Conservation (phyloP, 805 yeast species). For the Yamadazyma nakazawae region DNA sequence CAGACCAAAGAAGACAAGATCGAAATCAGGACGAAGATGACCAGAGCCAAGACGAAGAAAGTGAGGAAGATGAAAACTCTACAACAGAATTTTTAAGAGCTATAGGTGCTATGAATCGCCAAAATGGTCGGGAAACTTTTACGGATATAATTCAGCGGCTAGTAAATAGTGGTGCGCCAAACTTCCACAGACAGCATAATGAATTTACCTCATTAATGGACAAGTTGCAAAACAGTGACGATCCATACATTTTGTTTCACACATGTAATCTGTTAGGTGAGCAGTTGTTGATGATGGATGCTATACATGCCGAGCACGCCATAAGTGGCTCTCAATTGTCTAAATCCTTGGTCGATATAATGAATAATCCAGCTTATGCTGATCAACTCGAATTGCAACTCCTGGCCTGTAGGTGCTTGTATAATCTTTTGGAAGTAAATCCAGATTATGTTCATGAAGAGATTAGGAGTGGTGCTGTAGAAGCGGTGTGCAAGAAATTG, state of each 20-base stretch:
- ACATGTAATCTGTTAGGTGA: conserved; percentile 64
- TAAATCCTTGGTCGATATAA: conserved; percentile 50
- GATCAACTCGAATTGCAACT: conserved; percentile 78
- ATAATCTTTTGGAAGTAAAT: conserved; percentile 74
- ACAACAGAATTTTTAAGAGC: conserved; percentile 25
- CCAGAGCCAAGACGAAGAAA: conserved; percentile 13
- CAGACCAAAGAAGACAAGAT: conserved; percentile 2
- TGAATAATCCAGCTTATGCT: conserved; percentile 54
- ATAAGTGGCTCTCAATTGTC: conserved; percentile 61
- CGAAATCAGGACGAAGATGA: conserved; percentile 17
- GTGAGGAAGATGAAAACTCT: conserved; percentile 16
- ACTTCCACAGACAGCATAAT: conserved; percentile 17
- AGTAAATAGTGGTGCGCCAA: conserved; percentile 26
- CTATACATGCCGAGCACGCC: conserved; percentile 55
- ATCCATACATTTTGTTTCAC: conserved; percentile 60
- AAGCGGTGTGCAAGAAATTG: conserved; percentile 61
- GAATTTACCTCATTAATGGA: conserved; percentile 35
- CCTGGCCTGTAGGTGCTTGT: conserved; percentile 78
- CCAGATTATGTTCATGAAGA: conserved; percentile 61
- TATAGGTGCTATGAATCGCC: conserved; percentile 16
- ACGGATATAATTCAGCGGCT: conserved; percentile 33
- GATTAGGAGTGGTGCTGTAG: conserved; percentile 62
- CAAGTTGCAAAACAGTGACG: conserved; percentile 45
- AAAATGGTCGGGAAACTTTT: conserved; percentile 16
- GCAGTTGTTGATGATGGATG: conserved; percentile 65